phyloP scores from a whole-genome alignment of 2,329 filamentous ascomycete species.

The Orbilia brochopaga region DNA sequence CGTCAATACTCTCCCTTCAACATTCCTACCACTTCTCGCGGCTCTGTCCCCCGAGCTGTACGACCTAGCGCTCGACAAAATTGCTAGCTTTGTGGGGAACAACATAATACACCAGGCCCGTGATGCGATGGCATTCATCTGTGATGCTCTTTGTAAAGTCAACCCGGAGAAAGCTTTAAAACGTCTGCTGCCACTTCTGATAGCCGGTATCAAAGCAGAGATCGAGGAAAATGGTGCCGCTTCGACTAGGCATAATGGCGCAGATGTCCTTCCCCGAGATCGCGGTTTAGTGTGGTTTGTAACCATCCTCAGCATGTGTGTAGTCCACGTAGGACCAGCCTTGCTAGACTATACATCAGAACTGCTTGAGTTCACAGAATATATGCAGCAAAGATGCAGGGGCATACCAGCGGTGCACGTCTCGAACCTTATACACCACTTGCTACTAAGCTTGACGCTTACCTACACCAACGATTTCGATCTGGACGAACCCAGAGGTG shows the following conservation, averaged over 20 bases:
- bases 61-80: constrained; percentile 87
- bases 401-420: constrained; percentile 94
- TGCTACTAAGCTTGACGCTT: constrained; percentile 90
- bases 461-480: constrained; percentile 91
- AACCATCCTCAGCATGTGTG: constrained; percentile 96
- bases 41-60: constrained; percentile 92
- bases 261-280: constrained; percentile 90
- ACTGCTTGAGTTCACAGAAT: constrained; percentile 86
- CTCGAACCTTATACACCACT: constrained; percentile 96
- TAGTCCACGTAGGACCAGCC: constrained; percentile 90
- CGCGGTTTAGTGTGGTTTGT: constrained; percentile 94
- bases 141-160: constrained; percentile 94
- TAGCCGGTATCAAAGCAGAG: constrained; percentile 90
- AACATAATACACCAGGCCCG: constrained; percentile 96
- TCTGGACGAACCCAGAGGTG: constrained; percentile 76
- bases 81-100: constrained; percentile 86
- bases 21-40: constrained; percentile 86
- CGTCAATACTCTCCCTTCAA: constrained; percentile 90
- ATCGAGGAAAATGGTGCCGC: constrained; percentile 97
- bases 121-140: constrained; percentile 98
- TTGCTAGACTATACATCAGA: constrained; percentile 88
- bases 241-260: constrained; percentile 89
- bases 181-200: constrained; percentile 85
- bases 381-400: constrained; percentile 95
- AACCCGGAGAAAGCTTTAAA: constrained; percentile 92